These are phyloP conservation scores for Salinomyces thailandicus DNA, from an alignment of 2,329 filamentous ascomycete genomes.

Conservation along the genomic window DNA sequence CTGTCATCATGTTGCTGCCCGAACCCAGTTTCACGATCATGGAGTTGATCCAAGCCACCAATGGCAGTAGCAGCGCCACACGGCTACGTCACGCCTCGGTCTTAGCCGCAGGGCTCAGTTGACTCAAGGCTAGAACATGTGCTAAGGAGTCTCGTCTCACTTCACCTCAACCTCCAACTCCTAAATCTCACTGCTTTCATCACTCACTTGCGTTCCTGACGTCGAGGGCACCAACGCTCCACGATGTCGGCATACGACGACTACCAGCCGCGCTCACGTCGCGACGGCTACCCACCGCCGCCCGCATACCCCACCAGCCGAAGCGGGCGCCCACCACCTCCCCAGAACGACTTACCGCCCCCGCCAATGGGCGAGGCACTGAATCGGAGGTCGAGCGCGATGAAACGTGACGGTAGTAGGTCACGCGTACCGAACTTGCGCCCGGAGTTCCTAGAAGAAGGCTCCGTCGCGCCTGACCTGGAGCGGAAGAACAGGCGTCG, in stretches of 20 bases:
- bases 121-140: too few species aligned
- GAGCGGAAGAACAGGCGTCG: conserved; percentile 23
- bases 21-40: too few species aligned
- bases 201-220: too few species aligned
- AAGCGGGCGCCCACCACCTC: background rate
- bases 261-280: background rate
- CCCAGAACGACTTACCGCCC: conserved; percentile 14
- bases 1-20: too few species aligned
- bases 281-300: background rate
- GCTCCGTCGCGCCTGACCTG: conserved; percentile 22
- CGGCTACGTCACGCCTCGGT: too few species aligned
- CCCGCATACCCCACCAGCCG: background rate
- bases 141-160: too few species aligned
- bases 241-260: background rate
- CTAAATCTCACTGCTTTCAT: too few species aligned
- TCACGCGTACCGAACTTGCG: conserved; percentile 20
- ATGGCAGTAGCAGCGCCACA: too few species aligned
- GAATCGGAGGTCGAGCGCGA: conserved; percentile 16
- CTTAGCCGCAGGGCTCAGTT: too few species aligned
- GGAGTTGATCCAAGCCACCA: too few species aligned
- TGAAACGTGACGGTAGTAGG: conserved; percentile 24
- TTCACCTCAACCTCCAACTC: too few species aligned
- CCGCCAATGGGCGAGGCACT: conserved; percentile 24
- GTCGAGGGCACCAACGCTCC: too few species aligned
- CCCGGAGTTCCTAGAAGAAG: conserved; percentile 26